Conservation (phyloP, 495 filamentous ascomycete species). For the Daldinia decipiens region DNA sequence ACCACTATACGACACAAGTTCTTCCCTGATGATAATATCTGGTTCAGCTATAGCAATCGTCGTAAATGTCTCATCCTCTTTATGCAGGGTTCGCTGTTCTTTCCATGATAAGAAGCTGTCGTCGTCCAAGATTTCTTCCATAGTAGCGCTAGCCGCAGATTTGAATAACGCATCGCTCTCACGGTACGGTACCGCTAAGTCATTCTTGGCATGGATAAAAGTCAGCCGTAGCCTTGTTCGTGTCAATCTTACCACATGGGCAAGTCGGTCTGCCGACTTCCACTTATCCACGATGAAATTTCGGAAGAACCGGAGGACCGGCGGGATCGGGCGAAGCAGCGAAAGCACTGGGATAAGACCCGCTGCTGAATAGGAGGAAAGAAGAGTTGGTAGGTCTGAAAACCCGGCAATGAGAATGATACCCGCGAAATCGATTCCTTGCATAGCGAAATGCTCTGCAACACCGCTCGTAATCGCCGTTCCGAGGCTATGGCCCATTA, state of each 20-base stretch:
- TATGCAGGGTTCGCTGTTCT: conserved; percentile 48
- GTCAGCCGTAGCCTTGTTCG: conserved; percentile 68
- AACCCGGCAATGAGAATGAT: conserved; percentile 84
- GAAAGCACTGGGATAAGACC: conserved; percentile 82
- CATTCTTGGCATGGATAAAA: conserved; percentile 79
- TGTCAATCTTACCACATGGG: conserved; percentile 56
- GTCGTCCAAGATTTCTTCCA: conserved; percentile 44
- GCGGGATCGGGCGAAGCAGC: conserved; percentile 66
- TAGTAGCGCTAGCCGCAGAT: conserved; percentile 63
- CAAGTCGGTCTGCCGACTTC: conserved; percentile 59
- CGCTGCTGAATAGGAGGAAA: conserved; percentile 70
- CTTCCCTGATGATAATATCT: conserved; percentile 59
- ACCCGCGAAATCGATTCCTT: conserved; percentile 68
- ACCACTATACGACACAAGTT: conserved; percentile 68
- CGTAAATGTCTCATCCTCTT: conserved; percentile 55
- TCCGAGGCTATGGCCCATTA: conserved; percentile 90
- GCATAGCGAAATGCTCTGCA: conserved; percentile 69
- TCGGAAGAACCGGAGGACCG: conserved; percentile 53
- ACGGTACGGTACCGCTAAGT: conserved; percentile 77
- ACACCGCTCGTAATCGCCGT: conserved; percentile 82
- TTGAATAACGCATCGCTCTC: conserved; percentile 67
- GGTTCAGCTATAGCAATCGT: conserved; percentile 52
- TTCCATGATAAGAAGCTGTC: conserved; percentile 54
- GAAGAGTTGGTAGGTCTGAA: conserved; percentile 73
- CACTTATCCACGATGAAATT: conserved; percentile 63